phyloP scores from a whole-genome alignment of 169 alveolate species.

The Plasmodium gallinaceum region DNA sequence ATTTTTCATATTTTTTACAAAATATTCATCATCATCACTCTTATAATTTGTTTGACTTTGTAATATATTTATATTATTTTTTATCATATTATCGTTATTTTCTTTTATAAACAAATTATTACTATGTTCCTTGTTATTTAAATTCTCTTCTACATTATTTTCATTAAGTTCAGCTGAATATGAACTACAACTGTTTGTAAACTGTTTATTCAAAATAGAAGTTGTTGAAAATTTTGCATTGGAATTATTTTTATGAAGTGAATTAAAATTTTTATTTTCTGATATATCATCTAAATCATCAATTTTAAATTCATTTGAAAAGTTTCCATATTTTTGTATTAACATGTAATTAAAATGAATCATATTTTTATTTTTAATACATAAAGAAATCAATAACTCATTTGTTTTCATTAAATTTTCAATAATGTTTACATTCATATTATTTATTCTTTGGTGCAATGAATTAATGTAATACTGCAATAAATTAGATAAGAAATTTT shows the following conservation, averaged over 20 bases:
- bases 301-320: constrained; percentile 11
- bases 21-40: neutral
- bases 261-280: neutral
- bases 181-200: neutral
- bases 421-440: neutral
- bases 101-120: neutral
- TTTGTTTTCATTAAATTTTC: constrained; percentile 39
- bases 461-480: constrained; percentile 7
- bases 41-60: neutral
- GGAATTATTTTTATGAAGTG: constrained; percentile 4
- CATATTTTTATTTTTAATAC: constrained; percentile 60
- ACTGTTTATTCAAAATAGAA: neutral
- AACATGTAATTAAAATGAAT: constrained; percentile 36
- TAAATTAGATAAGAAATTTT: constrained; percentile 26
- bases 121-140: neutral
- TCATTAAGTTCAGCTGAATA: neutral
- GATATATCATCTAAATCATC: neutral
- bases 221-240: neutral
- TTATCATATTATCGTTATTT: neutral
- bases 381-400: constrained; percentile 40
- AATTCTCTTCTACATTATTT: neutral
- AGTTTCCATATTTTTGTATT: constrained; percentile 43
- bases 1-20: neutral
- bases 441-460: constrained; percentile 28
- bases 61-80: neutral